Base-by-base conservation (phyloP, 805 yeast species). In the Metschnikowia kunwiensis region DNA sequence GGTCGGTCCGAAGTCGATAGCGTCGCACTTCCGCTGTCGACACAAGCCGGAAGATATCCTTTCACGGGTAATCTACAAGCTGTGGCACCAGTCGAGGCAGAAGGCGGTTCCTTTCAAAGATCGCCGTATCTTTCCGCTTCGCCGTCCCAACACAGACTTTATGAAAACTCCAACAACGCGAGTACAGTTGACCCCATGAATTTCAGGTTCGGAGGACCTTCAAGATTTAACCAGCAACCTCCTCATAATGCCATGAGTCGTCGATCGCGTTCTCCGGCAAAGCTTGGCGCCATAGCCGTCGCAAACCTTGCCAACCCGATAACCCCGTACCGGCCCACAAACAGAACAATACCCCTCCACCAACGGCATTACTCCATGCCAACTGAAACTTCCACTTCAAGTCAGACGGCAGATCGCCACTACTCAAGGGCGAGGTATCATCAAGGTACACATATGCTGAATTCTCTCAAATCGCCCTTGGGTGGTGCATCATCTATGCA, bases 201-300 rank as follows among this genome's bases (percentile, higher is more conserved):
- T 34, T 65, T 50, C 44, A 47, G 61, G 25, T 68, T 63, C 49
- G 69, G 70, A n/a, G 55, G 61, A 24, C 49, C 56, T n/a, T 14
- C 36, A 6, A 38, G 31, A 19, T 30, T 42, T 22, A 32, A 27
- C 16, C 46, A 34, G 12, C 49, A 49, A 27, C 24, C 45, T 6
- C 27, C 36, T 3, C 26, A 46, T 24, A 27, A 40, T 18, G 24
- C 40, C 38, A 25, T 32, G 30, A 32, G 25, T n/a, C 41, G 60
- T 42, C 57, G 80, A 42, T 76, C 81, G 12, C 56, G 72, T 20
- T 78, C 86, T 1, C 88, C 88, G 0, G 83, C 86, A 1, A 78
- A 77, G 47, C 70, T 80, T 8, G 89, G 89, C 1, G 87, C 87
- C 1, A 74, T 72, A 15, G 86, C 87, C 1, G 84, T 82, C 1